Conservation (phyloP, 768 basidiomycete species). For the Xerocomellus amylosporus region DNA sequence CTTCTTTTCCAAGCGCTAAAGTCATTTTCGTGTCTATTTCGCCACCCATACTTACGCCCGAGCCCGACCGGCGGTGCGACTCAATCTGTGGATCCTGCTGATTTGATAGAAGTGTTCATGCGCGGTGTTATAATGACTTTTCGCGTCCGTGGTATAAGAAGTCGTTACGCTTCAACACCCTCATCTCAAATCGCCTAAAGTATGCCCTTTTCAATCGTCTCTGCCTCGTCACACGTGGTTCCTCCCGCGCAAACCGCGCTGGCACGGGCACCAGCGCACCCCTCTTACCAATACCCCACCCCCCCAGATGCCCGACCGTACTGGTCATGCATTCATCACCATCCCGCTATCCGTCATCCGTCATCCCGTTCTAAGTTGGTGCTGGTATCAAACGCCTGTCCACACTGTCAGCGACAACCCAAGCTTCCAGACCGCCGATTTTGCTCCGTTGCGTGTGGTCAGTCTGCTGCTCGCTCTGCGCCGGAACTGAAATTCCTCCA, state of each 20-base stretch:
- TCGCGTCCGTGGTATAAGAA: neutral
- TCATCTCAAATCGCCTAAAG: neutral
- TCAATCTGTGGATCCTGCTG: neutral
- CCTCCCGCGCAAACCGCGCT: too few relatives aligned
- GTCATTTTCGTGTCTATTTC: neutral
- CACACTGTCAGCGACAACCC: slow-evolving; percentile 12
- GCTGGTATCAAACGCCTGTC: slow-evolving; percentile 10
- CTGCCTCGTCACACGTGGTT: neutral
- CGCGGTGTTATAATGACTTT: neutral
- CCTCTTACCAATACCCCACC: neutral
- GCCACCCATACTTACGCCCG: neutral
- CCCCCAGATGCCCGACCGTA: neutral
- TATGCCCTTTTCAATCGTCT: neutral
- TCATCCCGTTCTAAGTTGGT: neutral
- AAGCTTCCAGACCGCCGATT: slow-evolving; percentile 19
- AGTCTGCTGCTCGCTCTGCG: slow-evolving; percentile 10
- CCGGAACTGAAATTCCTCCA: slow-evolving; percentile 17
- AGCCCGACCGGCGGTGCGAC: neutral
- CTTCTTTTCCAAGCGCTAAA: neutral
- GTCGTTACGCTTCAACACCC: neutral
- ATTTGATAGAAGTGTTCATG: neutral
- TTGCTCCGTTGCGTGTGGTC: slow-evolving; percentile 16
- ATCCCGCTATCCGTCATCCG: too few relatives aligned
- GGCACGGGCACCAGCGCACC: neutral
- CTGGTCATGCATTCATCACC: neutral